phyloP scores from a whole-genome alignment of 1,284 basidiomycete species.

The Agroathelia rolfsii region DNA sequence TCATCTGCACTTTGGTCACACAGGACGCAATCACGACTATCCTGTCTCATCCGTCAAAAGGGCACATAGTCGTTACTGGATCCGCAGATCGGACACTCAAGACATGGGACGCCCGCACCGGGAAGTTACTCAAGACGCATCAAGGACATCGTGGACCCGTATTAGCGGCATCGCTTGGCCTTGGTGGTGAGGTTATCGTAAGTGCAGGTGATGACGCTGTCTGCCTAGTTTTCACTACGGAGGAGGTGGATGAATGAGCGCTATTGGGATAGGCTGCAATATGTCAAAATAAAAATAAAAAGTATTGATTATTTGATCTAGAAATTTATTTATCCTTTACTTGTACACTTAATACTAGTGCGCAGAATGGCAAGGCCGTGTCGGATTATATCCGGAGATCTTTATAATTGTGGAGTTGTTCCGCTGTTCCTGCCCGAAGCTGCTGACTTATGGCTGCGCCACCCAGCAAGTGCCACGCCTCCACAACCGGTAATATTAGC shows the following conservation, averaged over 20 bases:
- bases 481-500: too few species aligned
- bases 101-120: conserved; percentile 91
- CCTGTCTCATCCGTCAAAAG: conserved; percentile 60
- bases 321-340: too few species aligned
- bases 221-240: conserved; percentile 70
- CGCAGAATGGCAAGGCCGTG: too few species aligned
- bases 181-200: conserved; percentile 58
- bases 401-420: too few species aligned
- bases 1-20: conserved; percentile 11
- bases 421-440: too few species aligned
- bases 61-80: conserved; percentile 70
- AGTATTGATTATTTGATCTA: not conserved
- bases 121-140: conserved; percentile 69
- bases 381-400: too few species aligned
- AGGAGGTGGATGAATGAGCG: conserved; percentile 32
- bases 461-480: too few species aligned
- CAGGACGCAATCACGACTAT: conserved; percentile 86
- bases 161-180: conserved; percentile 66
- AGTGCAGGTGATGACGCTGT: conserved; percentile 83
- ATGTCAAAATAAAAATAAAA: too few species aligned
- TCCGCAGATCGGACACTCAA: conserved; percentile 81
- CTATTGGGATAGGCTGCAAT: not conserved
- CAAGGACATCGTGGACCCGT: conserved; percentile 81
- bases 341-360: too few species aligned
- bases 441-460: too few species aligned